phyloP scores from a whole-genome alignment of 139 green algal species.

The Zygnema cylindricum region DNA sequence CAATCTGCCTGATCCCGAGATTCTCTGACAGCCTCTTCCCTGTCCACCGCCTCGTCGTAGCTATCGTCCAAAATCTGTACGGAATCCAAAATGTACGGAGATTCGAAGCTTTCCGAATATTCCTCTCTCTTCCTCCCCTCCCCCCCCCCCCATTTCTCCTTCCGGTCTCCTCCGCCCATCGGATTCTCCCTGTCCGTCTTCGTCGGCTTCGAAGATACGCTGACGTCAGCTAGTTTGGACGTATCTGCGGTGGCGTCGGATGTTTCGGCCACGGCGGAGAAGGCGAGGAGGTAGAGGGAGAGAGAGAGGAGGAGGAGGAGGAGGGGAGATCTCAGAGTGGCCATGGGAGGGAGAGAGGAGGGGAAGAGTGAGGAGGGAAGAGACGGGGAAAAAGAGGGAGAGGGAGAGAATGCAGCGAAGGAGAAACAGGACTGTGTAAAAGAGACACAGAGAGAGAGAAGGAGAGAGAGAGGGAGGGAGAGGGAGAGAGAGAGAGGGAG shows the following conservation, averaged over 20 bases:
- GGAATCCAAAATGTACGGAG: too few relatives aligned
- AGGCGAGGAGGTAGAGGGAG: background rate
- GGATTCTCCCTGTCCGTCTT: conserved; percentile 29
- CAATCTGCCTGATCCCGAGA: too few relatives aligned
- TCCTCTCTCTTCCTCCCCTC: background rate
- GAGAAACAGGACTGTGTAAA: background rate
- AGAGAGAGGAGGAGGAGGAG: background rate
- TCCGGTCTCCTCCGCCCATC: background rate
- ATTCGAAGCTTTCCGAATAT: background rate
- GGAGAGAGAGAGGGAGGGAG: background rate
- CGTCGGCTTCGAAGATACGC: conserved; percentile 55
- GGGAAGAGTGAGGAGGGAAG: background rate
- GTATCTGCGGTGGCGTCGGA: background rate
- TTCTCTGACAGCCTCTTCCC: conserved; percentile 1
- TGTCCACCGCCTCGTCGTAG: too few relatives aligned
- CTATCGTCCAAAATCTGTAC: too few relatives aligned
- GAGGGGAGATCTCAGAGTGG: background rate
- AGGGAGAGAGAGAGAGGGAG: conserved; percentile 24
- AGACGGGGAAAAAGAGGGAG: background rate
- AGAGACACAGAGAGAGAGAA: background rate
- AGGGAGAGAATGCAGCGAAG: background rate
- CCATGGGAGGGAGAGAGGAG: background rate
- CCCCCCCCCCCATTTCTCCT: background rate
- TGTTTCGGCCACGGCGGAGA: too few relatives aligned
- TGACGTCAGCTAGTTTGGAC: background rate